Evolutionary conservation across 768 basidiomycete genomes (phyloP).

Genomic region (Suillus plorans): DNA sequence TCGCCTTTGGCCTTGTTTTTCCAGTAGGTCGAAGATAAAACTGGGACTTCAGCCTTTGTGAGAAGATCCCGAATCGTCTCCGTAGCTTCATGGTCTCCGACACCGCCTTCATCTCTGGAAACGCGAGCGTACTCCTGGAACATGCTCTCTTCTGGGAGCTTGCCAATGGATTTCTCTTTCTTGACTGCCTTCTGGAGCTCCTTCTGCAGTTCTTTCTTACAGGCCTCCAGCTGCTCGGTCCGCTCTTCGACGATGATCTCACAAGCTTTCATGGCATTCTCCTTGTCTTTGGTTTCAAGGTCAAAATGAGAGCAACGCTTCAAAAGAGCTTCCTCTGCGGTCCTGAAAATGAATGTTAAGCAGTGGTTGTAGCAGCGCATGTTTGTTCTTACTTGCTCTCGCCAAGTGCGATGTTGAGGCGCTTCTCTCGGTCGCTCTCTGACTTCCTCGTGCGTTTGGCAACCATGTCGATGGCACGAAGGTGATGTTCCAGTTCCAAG

Average conservation of each 20-base stretch:
- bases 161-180: constrained; percentile 67
- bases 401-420: constrained; percentile 84
- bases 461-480: constrained; percentile 87
- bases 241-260: constrained; percentile 88
- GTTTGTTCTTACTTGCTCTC: constrained; percentile 66
- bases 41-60: constrained; percentile 55
- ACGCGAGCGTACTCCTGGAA: constrained; percentile 78
- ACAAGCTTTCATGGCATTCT: constrained; percentile 88
- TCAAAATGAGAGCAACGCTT: constrained; percentile 97
- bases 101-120: constrained; percentile 62
- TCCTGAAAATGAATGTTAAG: constrained; percentile 40
- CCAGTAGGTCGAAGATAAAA: constrained; percentile 26
- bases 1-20: constrained; percentile 51
- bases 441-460: constrained; percentile 64
- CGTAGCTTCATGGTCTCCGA: constrained; percentile 78
- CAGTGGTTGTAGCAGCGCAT: background rate
- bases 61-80: constrained; percentile 58
- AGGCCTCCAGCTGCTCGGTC: constrained; percentile 73
- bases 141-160: constrained; percentile 66
- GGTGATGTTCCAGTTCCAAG: constrained; percentile 89
- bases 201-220: constrained; percentile 67
- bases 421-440: constrained; percentile 81
- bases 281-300: constrained; percentile 65
- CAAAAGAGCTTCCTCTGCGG: constrained; percentile 89
- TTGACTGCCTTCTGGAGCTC: constrained; percentile 66